These are phyloP conservation scores for Torrubiellomyces zombiae DNA, from an alignment of 2,329 filamentous ascomycete genomes.

Conservation along the genomic window DNA sequence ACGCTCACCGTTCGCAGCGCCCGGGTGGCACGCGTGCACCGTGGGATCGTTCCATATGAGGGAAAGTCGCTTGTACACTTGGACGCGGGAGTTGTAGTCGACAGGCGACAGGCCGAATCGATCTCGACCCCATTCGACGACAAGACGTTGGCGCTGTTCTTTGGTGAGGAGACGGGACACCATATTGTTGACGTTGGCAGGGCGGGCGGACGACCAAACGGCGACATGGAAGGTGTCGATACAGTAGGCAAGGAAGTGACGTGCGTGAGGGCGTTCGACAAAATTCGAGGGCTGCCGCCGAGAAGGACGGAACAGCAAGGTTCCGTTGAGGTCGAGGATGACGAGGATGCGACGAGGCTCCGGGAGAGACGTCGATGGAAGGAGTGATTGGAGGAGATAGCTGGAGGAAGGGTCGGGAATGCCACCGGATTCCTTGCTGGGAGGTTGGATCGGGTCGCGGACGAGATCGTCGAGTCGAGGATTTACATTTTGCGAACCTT, in stretches of 20 bases:
- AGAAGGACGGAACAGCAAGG: slow-evolving; percentile 57
- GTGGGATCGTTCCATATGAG: slow-evolving; percentile 46
- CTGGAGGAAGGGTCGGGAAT: slow-evolving; percentile 40
- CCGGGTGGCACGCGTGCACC: slow-evolving; percentile 28
- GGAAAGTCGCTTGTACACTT: slow-evolving; percentile 78
- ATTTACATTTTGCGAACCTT: no score
- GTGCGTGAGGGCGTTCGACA: slow-evolving; percentile 49
- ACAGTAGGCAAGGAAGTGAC: slow-evolving; percentile 55
- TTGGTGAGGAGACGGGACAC: slow-evolving; percentile 45
- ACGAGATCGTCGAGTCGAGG: no score
- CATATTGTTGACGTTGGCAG: slow-evolving; percentile 54
- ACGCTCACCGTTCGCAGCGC: slow-evolving; percentile 16
- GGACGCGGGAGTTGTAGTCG: slow-evolving; percentile 56
- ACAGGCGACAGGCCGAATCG: slow-evolving; percentile 45
- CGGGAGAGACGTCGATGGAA: slow-evolving; percentile 22
- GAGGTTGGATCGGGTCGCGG: no score
- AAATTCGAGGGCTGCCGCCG: slow-evolving; percentile 32
- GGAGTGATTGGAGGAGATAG: slow-evolving; percentile 43
- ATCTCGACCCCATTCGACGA: slow-evolving; percentile 66
- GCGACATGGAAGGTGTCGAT: slow-evolving; percentile 62
- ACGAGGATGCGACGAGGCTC: slow-evolving; percentile 53
- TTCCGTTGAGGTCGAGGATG: slow-evolving; percentile 87
- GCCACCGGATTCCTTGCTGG: slow-evolving; percentile 31
- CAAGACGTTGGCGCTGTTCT: slow-evolving; percentile 34
- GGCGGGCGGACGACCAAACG: slow-evolving; percentile 79